Conservation (phyloP, 345 rosid species). For the Conringia planisiliqua region DNA sequence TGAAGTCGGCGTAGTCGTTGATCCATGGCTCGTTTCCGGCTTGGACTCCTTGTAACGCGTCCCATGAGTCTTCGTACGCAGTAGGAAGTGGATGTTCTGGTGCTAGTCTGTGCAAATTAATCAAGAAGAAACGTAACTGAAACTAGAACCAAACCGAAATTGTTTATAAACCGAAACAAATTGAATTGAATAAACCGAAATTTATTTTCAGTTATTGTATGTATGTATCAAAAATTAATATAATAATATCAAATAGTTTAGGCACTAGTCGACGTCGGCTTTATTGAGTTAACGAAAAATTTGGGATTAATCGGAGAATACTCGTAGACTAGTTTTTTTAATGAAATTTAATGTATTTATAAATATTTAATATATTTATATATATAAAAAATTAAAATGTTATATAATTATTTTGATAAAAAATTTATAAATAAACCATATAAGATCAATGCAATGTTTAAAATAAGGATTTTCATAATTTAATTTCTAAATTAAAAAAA, state of each 20-base stretch:
- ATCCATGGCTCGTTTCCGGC: slow-evolving; percentile 54
- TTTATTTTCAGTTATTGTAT: neutral
- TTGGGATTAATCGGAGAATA: no score
- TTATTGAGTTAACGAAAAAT: no score
- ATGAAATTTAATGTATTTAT: no score
- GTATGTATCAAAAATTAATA: neutral
- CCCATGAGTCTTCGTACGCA: slow-evolving; percentile 75
- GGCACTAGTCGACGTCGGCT: no score
- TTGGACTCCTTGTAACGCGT: slow-evolving; percentile 51
- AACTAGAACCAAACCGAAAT: neutral
- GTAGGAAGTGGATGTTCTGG: slow-evolving; percentile 75
- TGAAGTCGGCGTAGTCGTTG: slow-evolving; percentile 42
- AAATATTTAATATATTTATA: no score
- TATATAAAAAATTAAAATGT: no score
- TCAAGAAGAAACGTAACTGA: neutral
- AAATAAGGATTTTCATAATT: no score
- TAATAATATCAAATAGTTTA: neutral
- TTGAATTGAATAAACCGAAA: neutral
- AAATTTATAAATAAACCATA: no score
- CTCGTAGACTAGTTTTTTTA: no score
- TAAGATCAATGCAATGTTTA: no score
- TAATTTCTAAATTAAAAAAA: no score
- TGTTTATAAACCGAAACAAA: neutral
- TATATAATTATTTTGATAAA: no score
- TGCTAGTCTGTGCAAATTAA: slow-evolving; percentile 32